Evolutionary conservation across 768 basidiomycete genomes (phyloP).

Genomic region (Leccinum rimulosum): DNA sequence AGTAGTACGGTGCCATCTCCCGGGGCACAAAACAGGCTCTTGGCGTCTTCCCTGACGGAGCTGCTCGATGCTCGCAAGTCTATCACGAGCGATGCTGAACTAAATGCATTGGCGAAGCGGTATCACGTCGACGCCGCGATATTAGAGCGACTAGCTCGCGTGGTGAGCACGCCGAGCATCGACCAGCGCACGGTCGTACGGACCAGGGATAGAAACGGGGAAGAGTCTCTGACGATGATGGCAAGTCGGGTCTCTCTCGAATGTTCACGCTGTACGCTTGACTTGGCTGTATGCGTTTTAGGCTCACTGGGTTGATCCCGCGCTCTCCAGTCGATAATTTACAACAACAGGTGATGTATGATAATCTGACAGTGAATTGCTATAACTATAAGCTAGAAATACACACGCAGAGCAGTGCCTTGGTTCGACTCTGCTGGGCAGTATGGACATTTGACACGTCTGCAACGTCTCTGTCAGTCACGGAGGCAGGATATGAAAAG

Average conservation of each 20-base stretch:
- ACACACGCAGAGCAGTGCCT: conserved; percentile 55
- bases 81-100: conserved; percentile 37
- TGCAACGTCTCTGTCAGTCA: conserved; percentile 29
- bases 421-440: conserved; percentile 80
- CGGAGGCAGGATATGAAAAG: neutral
- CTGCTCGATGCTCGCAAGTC: conserved; percentile 66
- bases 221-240: conserved; percentile 49
- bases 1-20: conserved; percentile 18
- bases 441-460: conserved; percentile 95
- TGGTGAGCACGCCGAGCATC: conserved; percentile 66
- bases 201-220: conserved; percentile 51
- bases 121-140: conserved; percentile 54
- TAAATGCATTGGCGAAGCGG: conserved; percentile 49
- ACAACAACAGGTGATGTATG: neutral
- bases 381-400: conserved; percentile 46
- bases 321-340: neutral
- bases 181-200: conserved; percentile 43
- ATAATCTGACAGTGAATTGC: neutral
- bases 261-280: neutral
- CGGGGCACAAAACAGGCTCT: conserved; percentile 48
- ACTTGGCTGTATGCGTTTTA: conserved; percentile 5
- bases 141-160: conserved; percentile 50
- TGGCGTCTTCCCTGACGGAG: conserved; percentile 49
- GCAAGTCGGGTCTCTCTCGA: conserved; percentile 35
- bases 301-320: conserved; percentile 31